A percentile compares a stretch with the other conserved stretches of the same genome.
Evolutionary conservation across 208 protist genomes (phyloP).

Genomic region (Crithidia brevicula): DNA sequence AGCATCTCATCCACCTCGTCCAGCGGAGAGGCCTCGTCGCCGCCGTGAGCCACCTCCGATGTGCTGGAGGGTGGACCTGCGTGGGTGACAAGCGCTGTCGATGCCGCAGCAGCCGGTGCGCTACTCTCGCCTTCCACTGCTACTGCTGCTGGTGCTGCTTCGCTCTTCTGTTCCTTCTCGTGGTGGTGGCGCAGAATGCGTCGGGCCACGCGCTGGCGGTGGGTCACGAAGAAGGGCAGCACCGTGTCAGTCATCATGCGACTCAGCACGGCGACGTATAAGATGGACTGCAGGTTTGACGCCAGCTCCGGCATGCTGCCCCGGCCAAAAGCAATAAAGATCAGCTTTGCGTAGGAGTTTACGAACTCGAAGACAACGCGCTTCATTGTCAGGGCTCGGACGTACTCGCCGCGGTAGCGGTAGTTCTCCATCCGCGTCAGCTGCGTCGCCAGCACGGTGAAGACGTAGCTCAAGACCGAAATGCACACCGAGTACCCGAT

Average conservation of each 20-base stretch:
- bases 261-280: conserved; percentile 47
- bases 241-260: conserved; percentile 59
- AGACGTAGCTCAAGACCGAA: conserved; percentile 43
- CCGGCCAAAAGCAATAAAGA: conserved; percentile 69
- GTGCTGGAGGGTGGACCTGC: too few species aligned
- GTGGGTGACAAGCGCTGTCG: too few species aligned
- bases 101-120: too few species aligned
- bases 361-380: conserved; percentile 68
- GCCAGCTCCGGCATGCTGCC: conserved; percentile 51
- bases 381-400: conserved; percentile 68
- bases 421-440: conserved; percentile 78
- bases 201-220: conserved; percentile 25
- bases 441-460: conserved; percentile 47
- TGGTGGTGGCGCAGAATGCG: conserved; percentile 19
- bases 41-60: conserved; percentile 21
- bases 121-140: neutral
- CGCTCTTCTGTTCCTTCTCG: conserved; percentile 1
- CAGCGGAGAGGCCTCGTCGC: conserved; percentile 35
- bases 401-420: conserved; percentile 51
- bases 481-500: conserved; percentile 50
- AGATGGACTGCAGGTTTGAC: conserved; percentile 42
- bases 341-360: conserved; percentile 68
- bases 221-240: conserved; percentile 58
- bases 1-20: conserved; percentile 53
- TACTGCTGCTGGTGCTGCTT: neutral